Evolutionary conservation across 1,284 basidiomycete genomes (phyloP), one percentile per base, ranked within the genome.

Genomic region (Ceratobasidium sp.): DNA sequence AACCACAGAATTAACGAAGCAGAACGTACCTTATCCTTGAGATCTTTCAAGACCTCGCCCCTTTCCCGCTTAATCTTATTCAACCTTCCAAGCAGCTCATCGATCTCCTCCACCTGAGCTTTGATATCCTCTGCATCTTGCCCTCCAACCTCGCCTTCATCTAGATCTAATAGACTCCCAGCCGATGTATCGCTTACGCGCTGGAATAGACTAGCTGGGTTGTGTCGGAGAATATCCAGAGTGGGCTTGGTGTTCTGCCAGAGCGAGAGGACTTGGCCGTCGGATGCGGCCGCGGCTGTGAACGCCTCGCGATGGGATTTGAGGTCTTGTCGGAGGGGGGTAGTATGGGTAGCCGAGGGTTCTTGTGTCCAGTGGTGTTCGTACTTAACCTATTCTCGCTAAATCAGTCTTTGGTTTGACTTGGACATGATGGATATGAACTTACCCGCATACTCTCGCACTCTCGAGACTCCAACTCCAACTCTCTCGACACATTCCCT

Each of bases 341-440:
- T 93, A 46, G 93, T 95, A 80, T 92, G 87, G 0, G 90, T 89
- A 0, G 93, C 92, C 0, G 93, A 93, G 0, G 97, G 97, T n/a
- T 91, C 90, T 85, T 99, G 97, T 9, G 93, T 93, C 93, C 96
- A 99, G 55, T 91, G 85, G 82, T 97, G 94, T 46, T 94, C 94
- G 84, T 96, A 96, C 84, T 94, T 93, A 78, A 97, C 88, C 81
- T 86, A n/a, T 7, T n/a, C 9, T 26, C n/a, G 15, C 13, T 12
- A 44, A 5, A 33, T 72, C 26, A 63, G 60, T 15, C 9, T 20
- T 42, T 42, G 20, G 20, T 42, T 18, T 6, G n/a, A 20, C 39
- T n/a, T 33, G 42, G 20, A 70, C 18, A 39, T 20, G 58, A 10
- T 33, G 51, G 40, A 7, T 40, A 7, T 10, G 0, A 2, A 82